Base-by-base conservation (phyloP, 1,139 yeast species). In the Zhuliangozyma blackwelliae region DNA sequence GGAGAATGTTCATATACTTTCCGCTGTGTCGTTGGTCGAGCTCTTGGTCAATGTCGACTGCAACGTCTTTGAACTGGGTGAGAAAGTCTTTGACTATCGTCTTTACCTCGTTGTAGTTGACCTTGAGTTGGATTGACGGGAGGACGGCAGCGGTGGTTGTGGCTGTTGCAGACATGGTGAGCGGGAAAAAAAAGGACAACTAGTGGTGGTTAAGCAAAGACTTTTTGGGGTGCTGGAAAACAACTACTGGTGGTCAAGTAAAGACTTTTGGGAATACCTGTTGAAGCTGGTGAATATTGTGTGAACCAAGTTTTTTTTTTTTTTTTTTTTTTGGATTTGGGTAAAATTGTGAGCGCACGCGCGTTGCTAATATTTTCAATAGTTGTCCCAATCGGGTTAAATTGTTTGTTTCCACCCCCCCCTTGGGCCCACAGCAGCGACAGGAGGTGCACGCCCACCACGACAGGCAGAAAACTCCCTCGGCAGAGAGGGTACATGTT, bases 1-100 rank as follows among this genome's bases (percentile, higher is more conserved):
- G 96, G 36, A 92, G 66, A n/a, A 84, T 47, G 29, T 66, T 69
- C 79, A 84, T 66, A 60, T 92, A 92, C 58, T 92, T 92, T 25
- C 41, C 41, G 7, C 38, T 27, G 34, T 40, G 45, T n/a, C 28
- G 11, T 16, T 33, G 41, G n/a, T 31, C 35, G 12, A 29, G 27
- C 23, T 38, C 40, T 28, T 49, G 50, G 10, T 46, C 60, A 19
- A 43, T 45, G 33, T 54, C 59, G 23, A 50, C 52, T 31, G 46
- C 38, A 5, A 63, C 48, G 7, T 76, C 64, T 50, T 82, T 82
- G 64, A 66, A 83, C 48, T 81, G 79, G 19, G 70, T 62, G 36
- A 83, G 56, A 56, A 83, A 83, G 46, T 80, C 87, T 38, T 66
- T 64, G 33, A 79, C 68, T 31, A 72, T 63, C 25, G 65, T 64